Base-by-base conservation (phyloP, 2,329 filamentous ascomycete genomes). In the Aspergillus neotritici region DNA sequence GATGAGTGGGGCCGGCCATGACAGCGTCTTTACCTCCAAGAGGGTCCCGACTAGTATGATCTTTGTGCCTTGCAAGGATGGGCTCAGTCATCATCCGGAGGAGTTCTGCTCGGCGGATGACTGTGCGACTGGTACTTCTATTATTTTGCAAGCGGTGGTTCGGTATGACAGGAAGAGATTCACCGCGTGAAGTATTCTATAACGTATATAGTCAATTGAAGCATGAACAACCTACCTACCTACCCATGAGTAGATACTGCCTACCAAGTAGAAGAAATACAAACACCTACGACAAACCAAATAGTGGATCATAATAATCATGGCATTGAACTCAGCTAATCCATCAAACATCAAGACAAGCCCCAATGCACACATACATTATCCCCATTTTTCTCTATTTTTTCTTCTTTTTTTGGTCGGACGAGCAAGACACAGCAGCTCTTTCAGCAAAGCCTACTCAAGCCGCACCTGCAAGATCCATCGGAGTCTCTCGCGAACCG, bases 1-100 rank as follows among this genome's bases (percentile, higher is more conserved):
- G 68, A 80, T 74, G 46, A 78, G 73, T 50, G 80, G 80, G 16
- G 81, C 81, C n/a, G 80, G 81, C 0, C 80, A 84, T 61, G 80
- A 83, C 51, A 81, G 75, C 51, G 79, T 83, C 5, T 79, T 80
- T 48, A 75, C 80, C 5, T 80, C 74, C 34, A 73, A 75, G 50
- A 67, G 70, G 31, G 78, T 76, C 34, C 81, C 80, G 12, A 82
- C 80, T 2, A 76, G 77, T 34, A 84, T 84, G 80, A 79, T 84
- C 21, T 84, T 84, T 52, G 76, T 83, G 13, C 79, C 80, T 4
- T 83, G 78, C 49, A 75, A 71, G 56, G 75, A 81, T 52, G 81
- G 81, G 1, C 65, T 84, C 14, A 82, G 77, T 53, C 81, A 84
- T 57, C 77, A 83, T 53, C 80, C 81, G 2, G 71, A 76, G 34